phyloP scores from a whole-genome alignment of 1,284 basidiomycete genomes.

The Moniliophthora roreri region DNA sequence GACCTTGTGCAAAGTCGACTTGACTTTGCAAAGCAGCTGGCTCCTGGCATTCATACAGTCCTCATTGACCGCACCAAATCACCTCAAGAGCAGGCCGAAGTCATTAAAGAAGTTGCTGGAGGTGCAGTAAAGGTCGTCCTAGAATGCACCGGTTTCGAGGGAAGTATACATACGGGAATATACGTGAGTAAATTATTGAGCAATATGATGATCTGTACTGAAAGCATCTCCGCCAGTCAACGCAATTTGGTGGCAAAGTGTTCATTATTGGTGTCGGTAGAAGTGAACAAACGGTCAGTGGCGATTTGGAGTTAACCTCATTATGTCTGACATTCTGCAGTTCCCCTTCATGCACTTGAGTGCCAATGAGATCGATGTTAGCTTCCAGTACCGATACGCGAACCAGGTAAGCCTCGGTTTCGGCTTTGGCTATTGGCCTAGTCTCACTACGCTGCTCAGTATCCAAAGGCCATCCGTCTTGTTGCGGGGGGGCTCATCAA shows the following conservation, averaged over 20 bases:
- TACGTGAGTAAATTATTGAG: constrained; percentile 41
- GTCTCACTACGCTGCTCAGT: constrained; percentile 35
- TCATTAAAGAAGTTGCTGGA: constrained; percentile 49
- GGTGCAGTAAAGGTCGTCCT: constrained; percentile 50
- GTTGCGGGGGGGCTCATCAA: constrained; percentile 73
- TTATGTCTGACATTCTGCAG: constrained; percentile 24
- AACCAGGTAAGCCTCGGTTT: constrained; percentile 43
- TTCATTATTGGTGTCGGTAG: constrained; percentile 68
- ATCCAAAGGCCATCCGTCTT: constrained; percentile 81
- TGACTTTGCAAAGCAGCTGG: constrained; percentile 78
- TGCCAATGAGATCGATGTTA: constrained; percentile 64
- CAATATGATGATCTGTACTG: neutral
- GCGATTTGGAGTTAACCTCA: neutral
- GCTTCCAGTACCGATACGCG: constrained; percentile 65
- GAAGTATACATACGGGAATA: constrained; percentile 66
- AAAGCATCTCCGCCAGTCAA: constrained; percentile 35
- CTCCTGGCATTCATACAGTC: constrained; percentile 65
- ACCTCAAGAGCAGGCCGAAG: constrained; percentile 47
- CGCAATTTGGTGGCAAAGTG: constrained; percentile 59
- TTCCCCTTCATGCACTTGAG: constrained; percentile 72
- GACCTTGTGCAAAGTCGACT: constrained; percentile 81
- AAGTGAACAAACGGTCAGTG: constrained; percentile 51
- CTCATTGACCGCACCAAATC: constrained; percentile 44
- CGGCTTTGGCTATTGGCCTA: neutral
- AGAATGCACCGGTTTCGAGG: constrained; percentile 81